Conservation (phyloP, 2,329 filamentous ascomycete genomes). For the Sporothrix schenckii region DNA sequence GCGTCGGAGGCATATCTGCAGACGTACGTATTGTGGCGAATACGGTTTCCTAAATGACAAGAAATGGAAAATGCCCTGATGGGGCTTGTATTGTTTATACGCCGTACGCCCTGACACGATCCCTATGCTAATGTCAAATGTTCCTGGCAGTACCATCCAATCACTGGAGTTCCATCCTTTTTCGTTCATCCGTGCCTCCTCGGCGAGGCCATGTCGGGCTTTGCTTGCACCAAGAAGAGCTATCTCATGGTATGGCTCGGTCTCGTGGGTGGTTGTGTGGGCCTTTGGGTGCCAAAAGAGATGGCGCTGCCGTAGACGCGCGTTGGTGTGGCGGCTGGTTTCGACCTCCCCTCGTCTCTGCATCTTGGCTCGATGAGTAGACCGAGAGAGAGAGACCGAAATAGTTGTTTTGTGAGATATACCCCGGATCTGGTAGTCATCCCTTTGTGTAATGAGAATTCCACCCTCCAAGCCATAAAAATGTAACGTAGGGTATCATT, state of each 20-base stretch:
- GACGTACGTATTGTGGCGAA: slow-evolving; percentile 62
- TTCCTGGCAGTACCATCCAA: slow-evolving; percentile 72
- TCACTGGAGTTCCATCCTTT: slow-evolving; percentile 75
- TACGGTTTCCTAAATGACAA: too few relatives aligned
- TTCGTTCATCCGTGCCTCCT: slow-evolving; percentile 94
- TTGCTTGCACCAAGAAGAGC: slow-evolving; percentile 63
- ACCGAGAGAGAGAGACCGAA: not conserved
- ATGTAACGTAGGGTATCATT: slow-evolving; percentile 27
- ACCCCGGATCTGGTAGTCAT: slow-evolving; percentile 5
- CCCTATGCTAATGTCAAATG: not conserved
- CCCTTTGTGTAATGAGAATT: not conserved
- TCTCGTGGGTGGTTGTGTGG: slow-evolving; percentile 78
- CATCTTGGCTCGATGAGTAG: not conserved
- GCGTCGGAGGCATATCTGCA: slow-evolving; percentile 73
- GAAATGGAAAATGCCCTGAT: too few relatives aligned
- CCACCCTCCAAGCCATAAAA: not conserved
- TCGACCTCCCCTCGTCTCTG: not conserved
- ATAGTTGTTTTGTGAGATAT: not conserved
- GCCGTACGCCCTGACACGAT: not conserved
- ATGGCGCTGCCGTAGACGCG: slow-evolving; percentile 54
- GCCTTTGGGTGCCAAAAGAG: slow-evolving; percentile 73
- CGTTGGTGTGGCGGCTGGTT: not conserved
- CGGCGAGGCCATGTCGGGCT: slow-evolving; percentile 73
- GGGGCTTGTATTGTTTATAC: not conserved
- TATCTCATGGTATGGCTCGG: slow-evolving; percentile 91